A percentile compares a stretch with the other conserved stretches of the same genome.
Evolutionary conservation across 2,329 filamentous ascomycete species (phyloP).

Genomic region (Penicillium sp.): DNA sequence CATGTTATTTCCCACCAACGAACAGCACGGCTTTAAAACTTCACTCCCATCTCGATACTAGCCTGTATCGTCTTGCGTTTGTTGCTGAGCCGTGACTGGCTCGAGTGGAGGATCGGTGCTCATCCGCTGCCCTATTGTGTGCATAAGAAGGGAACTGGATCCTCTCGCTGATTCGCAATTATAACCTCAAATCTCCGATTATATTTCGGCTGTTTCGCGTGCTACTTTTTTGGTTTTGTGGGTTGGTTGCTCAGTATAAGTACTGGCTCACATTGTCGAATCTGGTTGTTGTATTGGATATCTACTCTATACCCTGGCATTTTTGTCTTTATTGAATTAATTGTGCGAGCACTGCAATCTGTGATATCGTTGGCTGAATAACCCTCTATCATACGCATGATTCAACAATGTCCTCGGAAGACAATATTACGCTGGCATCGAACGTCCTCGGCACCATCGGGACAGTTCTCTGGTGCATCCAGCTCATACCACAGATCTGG

Average conservation of each 20-base stretch:
- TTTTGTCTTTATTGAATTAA: no score
- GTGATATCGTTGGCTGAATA: no score
- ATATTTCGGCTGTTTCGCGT: background rate
- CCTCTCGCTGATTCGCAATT: background rate
- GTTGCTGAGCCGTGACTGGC: background rate
- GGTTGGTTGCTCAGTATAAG: no score
- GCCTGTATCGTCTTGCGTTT: background rate
- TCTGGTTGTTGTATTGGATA: no score
- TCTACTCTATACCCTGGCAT: no score
- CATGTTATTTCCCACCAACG: background rate
- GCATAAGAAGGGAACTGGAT: background rate
- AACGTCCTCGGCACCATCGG: constrained; percentile 45
- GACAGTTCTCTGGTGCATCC: constrained; percentile 43
- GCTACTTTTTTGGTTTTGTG: background rate
- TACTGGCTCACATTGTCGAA: no score
- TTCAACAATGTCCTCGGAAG: constrained; percentile 5
- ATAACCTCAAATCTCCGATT: background rate
- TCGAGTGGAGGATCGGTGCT: no score
- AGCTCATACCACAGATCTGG: constrained; percentile 54
- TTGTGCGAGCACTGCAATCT: no score
- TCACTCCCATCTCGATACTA: background rate
- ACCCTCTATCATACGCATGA: background rate
- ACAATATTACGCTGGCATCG: constrained; percentile 36
- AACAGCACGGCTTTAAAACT: background rate
- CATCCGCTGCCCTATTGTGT: background rate